Base-by-base conservation (phyloP, 2,329 filamentous ascomycete species). In the Ophiosphaerella korrae region DNA sequence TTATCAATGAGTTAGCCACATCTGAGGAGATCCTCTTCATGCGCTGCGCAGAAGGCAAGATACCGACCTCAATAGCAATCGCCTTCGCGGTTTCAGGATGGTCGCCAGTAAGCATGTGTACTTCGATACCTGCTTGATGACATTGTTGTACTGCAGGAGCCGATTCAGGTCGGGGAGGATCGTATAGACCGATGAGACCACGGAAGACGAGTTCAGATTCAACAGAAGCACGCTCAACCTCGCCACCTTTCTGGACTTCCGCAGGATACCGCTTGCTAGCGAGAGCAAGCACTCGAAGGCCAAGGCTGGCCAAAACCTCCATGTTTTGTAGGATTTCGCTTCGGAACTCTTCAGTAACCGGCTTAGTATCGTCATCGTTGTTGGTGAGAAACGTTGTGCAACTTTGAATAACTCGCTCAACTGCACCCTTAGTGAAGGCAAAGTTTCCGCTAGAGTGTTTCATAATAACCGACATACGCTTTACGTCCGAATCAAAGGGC, bases 171-270 rank as follows among this genome's bases (percentile, higher is more conserved):
- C 91, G 88, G 31, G 90, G 91, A 3, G 91, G 91, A 62, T 96
- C 91, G 68, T 94, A 93, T 50, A 96, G 85, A 48, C 90, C 91
- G 38, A 89, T 86, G 5, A 96, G 81, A 7, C 92, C 92, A 7
- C 89, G 82, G 57, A 96, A 89, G 1, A 80, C 82, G 21, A 96
- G 82, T 29, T 83, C 78, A 33, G 79, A 77, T 68, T 95, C 91
- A 7, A 93, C 81, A 2, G 81, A 76, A 6, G 77, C 74, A 2
- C 91, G 87, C 5, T 81, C 74, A 9, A 80, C 71, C 31, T 82
- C 75, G 42, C 77, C 56, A 11, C 67, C 67, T 32, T 81, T 74
- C 23, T 53, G 44, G 0, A 54, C 71, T n/a, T 78, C 75, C 2
- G 74, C 69, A 32, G 73, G 68, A 52, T 74, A 70, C 60, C 72